Evolutionary conservation across 2,329 filamentous ascomycete genomes (phyloP).

Genomic region (Pyrenophora graminea): DNA sequence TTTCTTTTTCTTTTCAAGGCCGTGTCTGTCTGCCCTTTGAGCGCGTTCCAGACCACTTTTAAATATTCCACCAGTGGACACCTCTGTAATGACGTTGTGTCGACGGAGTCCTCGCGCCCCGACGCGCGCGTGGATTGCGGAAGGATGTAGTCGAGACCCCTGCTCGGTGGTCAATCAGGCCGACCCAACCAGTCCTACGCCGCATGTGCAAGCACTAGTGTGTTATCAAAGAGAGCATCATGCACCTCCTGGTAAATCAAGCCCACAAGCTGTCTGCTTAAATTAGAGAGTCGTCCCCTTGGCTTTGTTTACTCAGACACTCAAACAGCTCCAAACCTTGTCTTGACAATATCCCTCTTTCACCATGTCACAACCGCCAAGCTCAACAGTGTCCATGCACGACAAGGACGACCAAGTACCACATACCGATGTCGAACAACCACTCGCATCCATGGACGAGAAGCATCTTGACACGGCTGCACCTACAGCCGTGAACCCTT

Average conservation of each 20-base stretch:
- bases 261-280: not conserved
- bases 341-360: not conserved
- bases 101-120: too few relatives aligned
- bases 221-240: too few relatives aligned
- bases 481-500: conserved; percentile 21
- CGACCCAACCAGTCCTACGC: conserved; percentile 10
- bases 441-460: conserved; percentile 12
- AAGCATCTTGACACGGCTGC: conserved; percentile 9
- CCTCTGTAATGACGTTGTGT: too few relatives aligned
- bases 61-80: too few relatives aligned
- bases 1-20: too few relatives aligned
- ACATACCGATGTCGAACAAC: conserved; percentile 22
- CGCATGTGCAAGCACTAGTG: conserved; percentile 9
- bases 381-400: conserved; percentile 20
- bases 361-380: conserved; percentile 19
- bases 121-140: too few relatives aligned
- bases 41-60: too few relatives aligned
- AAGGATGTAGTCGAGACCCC: too few relatives aligned
- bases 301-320: not conserved
- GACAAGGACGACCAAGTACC: conserved; percentile 18
- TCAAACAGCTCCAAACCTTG: not conserved
- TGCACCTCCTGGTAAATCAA: not conserved
- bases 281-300: not conserved
- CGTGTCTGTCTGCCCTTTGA: too few relatives aligned
- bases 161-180: conserved; percentile 6